These are phyloP conservation scores for Biancaea sappan DNA, from an alignment of 306 rosid genomes.

Conservation along the genomic window DNA sequence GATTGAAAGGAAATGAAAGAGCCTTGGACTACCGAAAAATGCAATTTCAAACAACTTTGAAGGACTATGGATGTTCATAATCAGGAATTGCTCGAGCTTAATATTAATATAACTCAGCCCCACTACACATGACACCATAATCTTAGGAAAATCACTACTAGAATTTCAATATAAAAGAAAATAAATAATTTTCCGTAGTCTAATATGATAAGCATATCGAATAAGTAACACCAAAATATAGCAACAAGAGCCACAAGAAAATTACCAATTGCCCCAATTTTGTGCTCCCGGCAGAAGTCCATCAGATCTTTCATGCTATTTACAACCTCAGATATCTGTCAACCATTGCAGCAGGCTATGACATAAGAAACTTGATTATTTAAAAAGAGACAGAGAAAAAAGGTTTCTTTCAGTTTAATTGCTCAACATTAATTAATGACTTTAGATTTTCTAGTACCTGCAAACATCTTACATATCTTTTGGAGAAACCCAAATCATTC, in stretches of 20 bases:
- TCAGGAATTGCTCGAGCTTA: neutral
- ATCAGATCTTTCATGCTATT: conserved; percentile 95
- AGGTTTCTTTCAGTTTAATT: neutral
- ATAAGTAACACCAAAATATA: neutral
- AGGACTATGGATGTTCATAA: neutral
- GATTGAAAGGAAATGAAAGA: neutral
- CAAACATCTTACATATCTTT: conserved; percentile 95
- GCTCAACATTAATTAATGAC: conserved; percentile 1
- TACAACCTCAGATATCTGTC: conserved; percentile 94
- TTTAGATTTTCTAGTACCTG: conserved; percentile 60
- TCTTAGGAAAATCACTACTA: neutral
- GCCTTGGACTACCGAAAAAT: neutral
- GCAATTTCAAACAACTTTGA: neutral
- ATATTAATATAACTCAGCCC: neutral
- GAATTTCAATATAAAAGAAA: neutral
- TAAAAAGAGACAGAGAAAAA: neutral
- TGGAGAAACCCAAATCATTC: conserved; percentile 91
- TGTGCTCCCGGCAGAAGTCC: conserved; percentile 73
- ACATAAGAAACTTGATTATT: conserved; percentile 3
- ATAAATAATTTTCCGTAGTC: neutral
- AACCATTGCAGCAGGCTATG: conserved; percentile 30
- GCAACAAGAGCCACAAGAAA: neutral
- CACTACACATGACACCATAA: neutral
- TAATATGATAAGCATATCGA: neutral
- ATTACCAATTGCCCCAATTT: conserved; percentile 83